Evolutionary conservation across 2,329 filamentous ascomycete genomes (phyloP).

Genomic region (Penicillium brasilianum): DNA sequence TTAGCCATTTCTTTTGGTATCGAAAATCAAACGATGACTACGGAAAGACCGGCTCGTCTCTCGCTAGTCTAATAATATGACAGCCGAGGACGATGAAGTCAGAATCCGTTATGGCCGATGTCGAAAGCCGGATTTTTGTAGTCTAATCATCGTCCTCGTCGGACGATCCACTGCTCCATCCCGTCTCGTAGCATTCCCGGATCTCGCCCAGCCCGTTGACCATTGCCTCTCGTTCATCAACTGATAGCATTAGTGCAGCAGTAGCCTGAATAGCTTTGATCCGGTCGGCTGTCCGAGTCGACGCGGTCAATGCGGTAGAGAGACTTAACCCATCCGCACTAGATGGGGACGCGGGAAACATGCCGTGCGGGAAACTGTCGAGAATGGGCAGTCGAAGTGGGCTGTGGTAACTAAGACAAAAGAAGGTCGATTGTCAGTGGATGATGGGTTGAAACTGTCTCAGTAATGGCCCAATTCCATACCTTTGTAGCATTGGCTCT

Average conservation of each 20-base stretch:
- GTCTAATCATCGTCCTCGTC: constrained; percentile 50
- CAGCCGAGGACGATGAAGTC: background rate
- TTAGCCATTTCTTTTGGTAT: background rate
- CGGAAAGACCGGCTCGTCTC: background rate
- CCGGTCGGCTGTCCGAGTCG: constrained; percentile 71
- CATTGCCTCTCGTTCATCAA: constrained; percentile 85
- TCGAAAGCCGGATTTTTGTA: constrained; percentile 11
- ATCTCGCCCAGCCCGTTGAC: constrained; percentile 80
- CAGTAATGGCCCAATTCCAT: constrained; percentile 6
- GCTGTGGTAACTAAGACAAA: constrained; percentile 40
- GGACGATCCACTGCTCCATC: constrained; percentile 73
- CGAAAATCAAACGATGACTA: background rate
- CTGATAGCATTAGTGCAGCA: constrained; percentile 63
- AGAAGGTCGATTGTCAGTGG: constrained; percentile 2
- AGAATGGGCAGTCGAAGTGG: constrained; percentile 73
- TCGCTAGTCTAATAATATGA: background rate
- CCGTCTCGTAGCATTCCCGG: constrained; percentile 85
- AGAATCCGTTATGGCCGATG: background rate
- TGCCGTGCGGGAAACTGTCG: constrained; percentile 77
- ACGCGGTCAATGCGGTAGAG: constrained; percentile 69
- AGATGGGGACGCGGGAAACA: constrained; percentile 62
- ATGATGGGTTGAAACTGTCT: constrained; percentile 15
- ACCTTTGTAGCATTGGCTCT: constrained; percentile 43
- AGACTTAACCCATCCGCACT: constrained; percentile 52
- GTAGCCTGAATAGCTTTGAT: constrained; percentile 70